These are phyloP conservation scores for Prototheca cutis DNA, from an alignment of 163 green algal genomes.

Conservation along the genomic window DNA sequence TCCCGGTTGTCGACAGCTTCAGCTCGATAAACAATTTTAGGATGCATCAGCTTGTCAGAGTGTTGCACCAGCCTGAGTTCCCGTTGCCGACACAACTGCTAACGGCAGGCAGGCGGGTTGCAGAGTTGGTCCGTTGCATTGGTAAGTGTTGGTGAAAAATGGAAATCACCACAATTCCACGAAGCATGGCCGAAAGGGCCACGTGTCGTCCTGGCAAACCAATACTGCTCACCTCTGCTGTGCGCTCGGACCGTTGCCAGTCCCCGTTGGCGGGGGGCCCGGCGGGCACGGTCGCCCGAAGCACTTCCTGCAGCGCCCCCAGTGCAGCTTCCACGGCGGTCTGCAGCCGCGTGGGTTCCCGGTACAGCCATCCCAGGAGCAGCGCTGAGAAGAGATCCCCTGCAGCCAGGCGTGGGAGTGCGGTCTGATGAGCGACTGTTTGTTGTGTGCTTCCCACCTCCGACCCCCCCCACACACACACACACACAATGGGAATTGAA, in stretches of 20 bases:
- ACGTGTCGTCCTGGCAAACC: neutral
- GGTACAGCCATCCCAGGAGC: slow-evolving; percentile 54
- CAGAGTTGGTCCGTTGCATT: no score
- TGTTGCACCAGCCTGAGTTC: slow-evolving; percentile 67
- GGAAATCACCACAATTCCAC: no score
- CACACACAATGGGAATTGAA: no score
- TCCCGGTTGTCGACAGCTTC: neutral
- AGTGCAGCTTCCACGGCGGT: slow-evolving; percentile 52
- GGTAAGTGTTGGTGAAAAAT: no score
- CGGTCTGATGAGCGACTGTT: no score
- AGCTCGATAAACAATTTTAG: slow-evolving; percentile 16
- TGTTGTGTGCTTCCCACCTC: no score
- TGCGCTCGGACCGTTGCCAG: slow-evolving; percentile 17
- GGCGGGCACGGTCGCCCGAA: slow-evolving; percentile 39
- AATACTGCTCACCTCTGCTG: slow-evolving; percentile 23
- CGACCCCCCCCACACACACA: no score
- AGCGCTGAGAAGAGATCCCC: slow-evolving; percentile 66
- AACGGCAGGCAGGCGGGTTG: no score
- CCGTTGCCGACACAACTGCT: slow-evolving; percentile 31
- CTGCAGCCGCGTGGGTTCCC: slow-evolving; percentile 44
- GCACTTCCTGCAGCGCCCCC: slow-evolving; percentile 53
- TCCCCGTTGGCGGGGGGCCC: slow-evolving; percentile 5
- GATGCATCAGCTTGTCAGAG: slow-evolving; percentile 36
- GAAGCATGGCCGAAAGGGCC: neutral
- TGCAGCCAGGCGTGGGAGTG: no score